These are phyloP conservation scores for Drosera spatulata DNA, from an alignment of 179 eudicot species.

Conservation along the genomic window DNA sequence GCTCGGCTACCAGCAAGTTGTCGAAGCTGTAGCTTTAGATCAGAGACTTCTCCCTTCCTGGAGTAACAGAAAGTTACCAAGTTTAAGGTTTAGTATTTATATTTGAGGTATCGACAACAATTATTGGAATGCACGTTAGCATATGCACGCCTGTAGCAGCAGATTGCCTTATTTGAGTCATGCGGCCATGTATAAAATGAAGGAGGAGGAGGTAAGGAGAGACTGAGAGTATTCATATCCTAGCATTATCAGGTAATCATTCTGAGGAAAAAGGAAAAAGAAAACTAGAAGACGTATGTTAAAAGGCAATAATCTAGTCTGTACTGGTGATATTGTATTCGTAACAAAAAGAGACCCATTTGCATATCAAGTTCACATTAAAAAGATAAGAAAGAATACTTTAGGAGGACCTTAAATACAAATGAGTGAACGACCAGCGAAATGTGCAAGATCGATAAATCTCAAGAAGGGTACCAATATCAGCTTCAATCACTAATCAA, in stretches of 20 bases:
- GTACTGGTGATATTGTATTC: too few species aligned
- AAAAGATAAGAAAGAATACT: too few species aligned
- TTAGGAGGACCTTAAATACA: too few species aligned
- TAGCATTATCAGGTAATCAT: background rate
- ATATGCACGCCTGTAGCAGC: background rate
- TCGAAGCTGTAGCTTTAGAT: constrained; percentile 82
- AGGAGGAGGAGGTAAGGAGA: background rate
- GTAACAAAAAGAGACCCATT: too few species aligned
- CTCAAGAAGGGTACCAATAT: too few species aligned
- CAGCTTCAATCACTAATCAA: too few species aligned
- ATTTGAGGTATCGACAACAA: constrained; percentile 1
- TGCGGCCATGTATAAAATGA: background rate
- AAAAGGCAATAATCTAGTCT: too few species aligned
- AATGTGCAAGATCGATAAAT: too few species aligned
- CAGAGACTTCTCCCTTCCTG: constrained; percentile 92
- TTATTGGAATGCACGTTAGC: background rate
- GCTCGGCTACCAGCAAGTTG: constrained; percentile 91
- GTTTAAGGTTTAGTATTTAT: constrained; percentile 3
- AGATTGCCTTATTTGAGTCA: background rate
- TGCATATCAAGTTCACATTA: too few species aligned
- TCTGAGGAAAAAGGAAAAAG: background rate
- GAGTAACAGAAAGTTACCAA: constrained; percentile 7
- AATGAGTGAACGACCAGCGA: too few species aligned
- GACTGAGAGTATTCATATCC: background rate
- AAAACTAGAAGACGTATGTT: too few species aligned